Base-by-base conservation (phyloP, 1,284 basidiomycete genomes). In the Ganoderma lingzhi region DNA sequence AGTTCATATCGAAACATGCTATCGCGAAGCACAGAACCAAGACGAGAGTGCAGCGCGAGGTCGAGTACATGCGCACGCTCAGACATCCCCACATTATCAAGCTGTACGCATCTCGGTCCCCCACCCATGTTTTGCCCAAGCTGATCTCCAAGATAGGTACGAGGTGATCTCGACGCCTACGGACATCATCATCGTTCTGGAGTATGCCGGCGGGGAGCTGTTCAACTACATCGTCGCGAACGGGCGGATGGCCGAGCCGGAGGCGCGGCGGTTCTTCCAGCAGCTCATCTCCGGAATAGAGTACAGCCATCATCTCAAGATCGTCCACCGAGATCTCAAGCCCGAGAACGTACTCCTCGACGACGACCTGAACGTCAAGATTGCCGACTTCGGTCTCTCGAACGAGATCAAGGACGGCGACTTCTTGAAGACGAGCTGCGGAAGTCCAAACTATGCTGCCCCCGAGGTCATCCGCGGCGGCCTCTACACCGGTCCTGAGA, bases 31-130 rank as follows among this genome's bases (percentile, higher is more conserved):
- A 96, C 75, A 95, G 96, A 82, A 97, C 95, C 78, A 96, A 95
- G 81, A 93, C 91, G 63, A 85, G 97, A 65, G 97, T 99, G 28
- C 94, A 96, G 80, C 90, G 96, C 60, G 97, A 99, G 83, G 96
- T 97, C 74, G 95, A 97, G 79, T 98, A 97, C 83, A 93, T 98
- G 87, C 91, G 95, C 70, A 90, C 95, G 51, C 88, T 98, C 28
- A 86, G 95, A 60, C 96, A 98, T 80, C 93, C 96, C 1, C 96
- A 98, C 80, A 97, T 98, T 80, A 94, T 98, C 86, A 98, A 98
- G 82, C 88, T 98, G 95, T 96, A 78, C 74, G 89, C 86, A 44
- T 44, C 12, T 45, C 23, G 56, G 9, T 63, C 53, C 65, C 56
- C 56, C 41, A 42, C 63, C 56, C 65, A 44, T 41, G n/a, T 39